Conservation (phyloP, 768 basidiomycete species). For the Rhodotorula taiwanensis region DNA sequence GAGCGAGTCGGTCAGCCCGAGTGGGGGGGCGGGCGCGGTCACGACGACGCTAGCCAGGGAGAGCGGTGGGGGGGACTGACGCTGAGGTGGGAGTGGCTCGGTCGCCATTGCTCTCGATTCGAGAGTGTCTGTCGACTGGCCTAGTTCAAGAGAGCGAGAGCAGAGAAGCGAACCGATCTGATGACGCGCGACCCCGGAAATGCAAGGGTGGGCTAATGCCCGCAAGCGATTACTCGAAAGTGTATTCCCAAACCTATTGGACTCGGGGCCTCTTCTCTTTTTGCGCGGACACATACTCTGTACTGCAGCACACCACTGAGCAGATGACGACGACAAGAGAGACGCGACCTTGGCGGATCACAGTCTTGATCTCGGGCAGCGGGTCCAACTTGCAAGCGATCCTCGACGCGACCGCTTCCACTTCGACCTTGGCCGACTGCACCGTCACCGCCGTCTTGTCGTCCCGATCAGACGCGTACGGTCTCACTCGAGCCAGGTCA, state of each 20-base stretch:
- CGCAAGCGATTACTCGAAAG: no score
- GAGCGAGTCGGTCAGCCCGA: conserved; percentile 9
- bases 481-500: conserved; percentile 66
- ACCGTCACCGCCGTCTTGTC: conserved; percentile 76
- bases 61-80: conserved; percentile 1
- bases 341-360: conserved; percentile 41
- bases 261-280: no score
- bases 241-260: no score
- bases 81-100: conserved; percentile 17
- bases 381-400: conserved; percentile 95
- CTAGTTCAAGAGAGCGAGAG: background rate
- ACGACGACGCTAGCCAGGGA: background rate
- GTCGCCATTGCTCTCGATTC: conserved; percentile 4
- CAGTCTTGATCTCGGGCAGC: conserved; percentile 62
- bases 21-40: background rate
- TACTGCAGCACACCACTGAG: no score
- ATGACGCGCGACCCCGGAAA: no score
- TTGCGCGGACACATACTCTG: no score
- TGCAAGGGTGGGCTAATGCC: no score
- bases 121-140: background rate
- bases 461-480: conserved; percentile 84
- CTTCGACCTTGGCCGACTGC: conserved; percentile 57
- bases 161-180: background rate
- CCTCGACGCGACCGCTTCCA: conserved; percentile 67
- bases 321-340: background rate